Conservation (phyloP, 345 rosid species). For the Eucalyptus virginea region DNA sequence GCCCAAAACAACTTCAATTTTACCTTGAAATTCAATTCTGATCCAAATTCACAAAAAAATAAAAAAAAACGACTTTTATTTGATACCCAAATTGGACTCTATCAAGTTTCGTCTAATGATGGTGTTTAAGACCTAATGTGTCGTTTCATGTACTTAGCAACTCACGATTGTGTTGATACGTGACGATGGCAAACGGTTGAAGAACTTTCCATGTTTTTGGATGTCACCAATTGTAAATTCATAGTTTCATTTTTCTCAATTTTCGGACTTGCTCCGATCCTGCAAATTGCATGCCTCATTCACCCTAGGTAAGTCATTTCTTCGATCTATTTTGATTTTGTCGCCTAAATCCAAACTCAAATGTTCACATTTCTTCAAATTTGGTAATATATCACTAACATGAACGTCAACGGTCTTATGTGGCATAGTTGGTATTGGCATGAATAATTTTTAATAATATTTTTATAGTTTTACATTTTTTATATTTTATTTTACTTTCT, state of each 20-base stretch:
- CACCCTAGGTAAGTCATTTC: background rate
- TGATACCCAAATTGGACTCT: background rate
- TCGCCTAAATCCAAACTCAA: background rate
- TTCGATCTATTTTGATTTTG: background rate
- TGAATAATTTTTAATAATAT: too few species aligned
- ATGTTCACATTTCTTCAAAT: background rate
- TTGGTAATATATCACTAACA: fast-evolving
- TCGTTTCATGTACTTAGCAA: fast-evolving
- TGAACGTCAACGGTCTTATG: fast-evolving
- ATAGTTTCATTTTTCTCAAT: background rate
- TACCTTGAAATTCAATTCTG: background rate
- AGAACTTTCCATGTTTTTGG: background rate
- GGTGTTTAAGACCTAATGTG: background rate
- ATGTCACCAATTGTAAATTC: background rate
- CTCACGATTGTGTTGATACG: fast-evolving
- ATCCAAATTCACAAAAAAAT: background rate
- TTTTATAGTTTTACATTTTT: too few species aligned
- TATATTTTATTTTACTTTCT: too few species aligned
- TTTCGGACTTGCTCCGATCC: background rate
- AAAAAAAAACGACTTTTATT: background rate
- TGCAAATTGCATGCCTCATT: background rate
- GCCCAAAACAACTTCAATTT: background rate
- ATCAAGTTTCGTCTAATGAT: background rate
- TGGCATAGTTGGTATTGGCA: fast-evolving
- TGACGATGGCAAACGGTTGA: fast-evolving